A percentile compares a stretch with the other conserved stretches of the same genome.
Evolutionary conservation across 495 filamentous ascomycete species (phyloP).

Genomic region (Xylaria nigripes): DNA sequence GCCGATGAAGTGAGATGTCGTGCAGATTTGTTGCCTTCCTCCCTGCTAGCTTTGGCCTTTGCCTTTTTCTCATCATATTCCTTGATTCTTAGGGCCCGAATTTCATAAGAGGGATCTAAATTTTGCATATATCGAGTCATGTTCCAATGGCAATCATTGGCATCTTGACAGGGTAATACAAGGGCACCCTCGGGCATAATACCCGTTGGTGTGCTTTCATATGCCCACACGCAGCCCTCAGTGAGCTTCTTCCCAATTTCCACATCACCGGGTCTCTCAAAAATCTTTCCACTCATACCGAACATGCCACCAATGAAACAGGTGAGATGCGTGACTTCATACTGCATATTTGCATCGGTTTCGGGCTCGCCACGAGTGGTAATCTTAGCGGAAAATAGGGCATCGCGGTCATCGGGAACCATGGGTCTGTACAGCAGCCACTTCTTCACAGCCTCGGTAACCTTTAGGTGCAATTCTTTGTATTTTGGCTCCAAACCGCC

Average conservation of each 20-base stretch:
- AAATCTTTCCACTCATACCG: constrained; percentile 80
- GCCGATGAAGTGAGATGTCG: constrained; percentile 2
- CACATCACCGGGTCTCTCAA: constrained; percentile 67
- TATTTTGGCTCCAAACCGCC: constrained; percentile 81
- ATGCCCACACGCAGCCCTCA: constrained; percentile 92
- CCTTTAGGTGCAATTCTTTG: constrained; percentile 66
- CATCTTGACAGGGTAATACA: constrained; percentile 59
- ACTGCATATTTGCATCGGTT: constrained; percentile 34
- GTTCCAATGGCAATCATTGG: constrained; percentile 65
- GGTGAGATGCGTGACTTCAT: constrained; percentile 67
- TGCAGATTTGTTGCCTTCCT: constrained; percentile 17
- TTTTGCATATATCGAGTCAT: constrained; percentile 53
- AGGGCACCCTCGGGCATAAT: constrained; percentile 82
- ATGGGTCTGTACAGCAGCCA: constrained; percentile 80
- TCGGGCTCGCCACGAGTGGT: constrained; percentile 31
- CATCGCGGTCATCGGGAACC: constrained; percentile 62
- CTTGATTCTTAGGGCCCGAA: constrained; percentile 31
- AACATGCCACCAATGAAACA: constrained; percentile 96
- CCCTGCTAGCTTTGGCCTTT: constrained; percentile 26
- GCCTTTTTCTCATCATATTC: constrained; percentile 30
- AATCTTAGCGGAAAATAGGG: constrained; percentile 62
- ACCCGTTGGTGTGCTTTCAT: constrained; percentile 68
- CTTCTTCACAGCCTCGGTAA: constrained; percentile 61
- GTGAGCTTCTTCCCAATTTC: constrained; percentile 75
- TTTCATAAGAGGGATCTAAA: constrained; percentile 42